phyloP scores from a whole-genome alignment of 768 basidiomycete species.

The Russula ochroleuca region DNA sequence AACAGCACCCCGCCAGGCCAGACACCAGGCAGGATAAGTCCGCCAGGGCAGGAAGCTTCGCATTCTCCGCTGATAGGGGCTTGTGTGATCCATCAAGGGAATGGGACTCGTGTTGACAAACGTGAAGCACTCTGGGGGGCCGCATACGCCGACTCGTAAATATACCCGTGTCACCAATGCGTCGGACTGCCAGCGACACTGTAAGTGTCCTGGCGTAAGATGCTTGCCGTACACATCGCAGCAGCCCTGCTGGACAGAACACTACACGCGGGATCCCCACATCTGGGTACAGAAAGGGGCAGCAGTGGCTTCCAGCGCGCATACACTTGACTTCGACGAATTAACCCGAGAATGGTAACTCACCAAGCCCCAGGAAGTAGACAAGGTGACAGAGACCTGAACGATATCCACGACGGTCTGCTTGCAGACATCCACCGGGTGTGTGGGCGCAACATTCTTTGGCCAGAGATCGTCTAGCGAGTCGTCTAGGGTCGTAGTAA shows the following conservation, averaged over 20 bases:
- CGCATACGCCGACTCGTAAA: slow-evolving; percentile 10
- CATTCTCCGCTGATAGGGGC: slow-evolving; percentile 20
- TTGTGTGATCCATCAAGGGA: slow-evolving; percentile 1
- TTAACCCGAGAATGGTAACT: slow-evolving; percentile 4
- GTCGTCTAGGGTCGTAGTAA: too few species aligned
- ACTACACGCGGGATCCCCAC: slow-evolving; percentile 13
- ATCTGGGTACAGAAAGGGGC: slow-evolving; percentile 3
- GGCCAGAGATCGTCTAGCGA: too few species aligned
- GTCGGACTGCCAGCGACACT: slow-evolving; percentile 3
- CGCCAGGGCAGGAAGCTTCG: slow-evolving; percentile 1
- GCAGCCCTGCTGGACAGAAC: not conserved
- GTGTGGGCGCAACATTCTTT: not conserved
- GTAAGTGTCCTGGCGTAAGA: slow-evolving; percentile 4
- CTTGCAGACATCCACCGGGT: not conserved
- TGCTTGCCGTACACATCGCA: not conserved
- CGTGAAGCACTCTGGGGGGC: not conserved
- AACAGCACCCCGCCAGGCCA: not conserved
- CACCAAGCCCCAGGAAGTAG: slow-evolving; percentile 8
- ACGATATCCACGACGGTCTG: slow-evolving; percentile 1
- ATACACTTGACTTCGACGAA: slow-evolving; percentile 2
- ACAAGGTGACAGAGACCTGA: not conserved
- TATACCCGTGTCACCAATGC: slow-evolving; percentile 9
- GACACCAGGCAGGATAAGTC: slow-evolving; percentile 3
- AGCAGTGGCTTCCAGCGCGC: slow-evolving; percentile 1
- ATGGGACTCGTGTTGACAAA: slow-evolving; percentile 9